phyloP scores from a whole-genome alignment of 345 rosid species.

The Rhizophora apiculata region DNA sequence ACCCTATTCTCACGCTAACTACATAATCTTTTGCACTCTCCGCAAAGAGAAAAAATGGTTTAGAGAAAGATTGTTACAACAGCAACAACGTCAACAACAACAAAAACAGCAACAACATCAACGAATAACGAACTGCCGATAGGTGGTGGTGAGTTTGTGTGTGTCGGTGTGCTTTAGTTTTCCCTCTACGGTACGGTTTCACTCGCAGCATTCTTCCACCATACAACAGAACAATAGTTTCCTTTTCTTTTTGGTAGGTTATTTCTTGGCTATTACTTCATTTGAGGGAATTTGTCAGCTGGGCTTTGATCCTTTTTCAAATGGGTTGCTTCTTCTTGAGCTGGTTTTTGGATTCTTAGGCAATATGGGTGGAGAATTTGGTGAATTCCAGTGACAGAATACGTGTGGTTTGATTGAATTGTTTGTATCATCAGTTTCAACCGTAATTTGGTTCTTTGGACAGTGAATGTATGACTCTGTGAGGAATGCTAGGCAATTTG shows the following conservation, averaged over 20 bases:
- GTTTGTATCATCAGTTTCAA: not conserved
- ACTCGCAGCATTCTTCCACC: not conserved
- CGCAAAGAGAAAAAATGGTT: not conserved
- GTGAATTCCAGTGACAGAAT: not conserved
- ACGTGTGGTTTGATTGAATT: not conserved
- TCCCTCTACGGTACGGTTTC: constrained; percentile 5
- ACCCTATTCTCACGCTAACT: constrained; percentile 25
- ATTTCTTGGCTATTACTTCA: not conserved
- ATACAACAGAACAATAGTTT: not conserved
- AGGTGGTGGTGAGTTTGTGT: not conserved
- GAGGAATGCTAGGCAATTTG: constrained; percentile 2
- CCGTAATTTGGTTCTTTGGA: not conserved
- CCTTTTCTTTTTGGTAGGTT: not conserved
- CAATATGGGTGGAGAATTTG: constrained; percentile 1
- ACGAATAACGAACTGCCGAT: not conserved
- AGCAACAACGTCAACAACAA: not conserved
- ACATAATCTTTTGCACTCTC: not conserved
- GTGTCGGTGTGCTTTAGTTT: not conserved
- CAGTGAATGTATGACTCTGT: not conserved
- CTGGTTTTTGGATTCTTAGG: not conserved
- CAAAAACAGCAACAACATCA: not conserved
- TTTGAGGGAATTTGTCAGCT: not conserved
- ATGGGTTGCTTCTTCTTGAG: not conserved
- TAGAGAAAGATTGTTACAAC: not conserved
- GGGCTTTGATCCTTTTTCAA: not conserved